phyloP scores from a whole-genome alignment of 2,329 filamentous ascomycete species.

The Cytospora leucostoma region DNA sequence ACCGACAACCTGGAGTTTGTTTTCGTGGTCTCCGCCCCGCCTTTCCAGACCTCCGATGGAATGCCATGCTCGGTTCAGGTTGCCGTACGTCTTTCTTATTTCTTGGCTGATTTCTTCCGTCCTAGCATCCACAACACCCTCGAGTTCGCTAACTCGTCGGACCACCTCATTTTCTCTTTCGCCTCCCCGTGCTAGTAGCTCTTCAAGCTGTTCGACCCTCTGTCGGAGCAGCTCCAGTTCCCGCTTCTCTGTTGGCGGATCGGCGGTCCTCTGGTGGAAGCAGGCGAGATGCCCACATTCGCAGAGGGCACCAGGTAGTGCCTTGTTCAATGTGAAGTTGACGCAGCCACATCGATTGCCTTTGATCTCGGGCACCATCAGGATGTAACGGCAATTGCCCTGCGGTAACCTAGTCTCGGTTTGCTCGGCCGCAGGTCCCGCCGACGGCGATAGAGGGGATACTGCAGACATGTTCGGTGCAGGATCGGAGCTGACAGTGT shows the following conservation, averaged over 20 bases:
- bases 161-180: slow-evolving; percentile 43
- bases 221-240: slow-evolving; percentile 51
- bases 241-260: slow-evolving; percentile 45
- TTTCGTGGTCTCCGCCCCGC: slow-evolving; percentile 41
- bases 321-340: slow-evolving; percentile 55
- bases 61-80: slow-evolving; percentile 56
- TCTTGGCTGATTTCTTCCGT: slow-evolving; percentile 54
- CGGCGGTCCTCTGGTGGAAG: slow-evolving; percentile 55
- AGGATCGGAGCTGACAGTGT: neutral
- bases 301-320: slow-evolving; percentile 56
- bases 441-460: slow-evolving; percentile 37
- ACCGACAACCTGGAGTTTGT: slow-evolving; percentile 42
- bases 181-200: slow-evolving; percentile 10
- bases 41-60: slow-evolving; percentile 49
- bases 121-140: slow-evolving; percentile 56
- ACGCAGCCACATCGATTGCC: slow-evolving; percentile 61
- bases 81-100: slow-evolving; percentile 56
- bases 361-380: slow-evolving; percentile 57
- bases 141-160: slow-evolving; percentile 50
- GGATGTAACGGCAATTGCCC: slow-evolving; percentile 61
- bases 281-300: slow-evolving; percentile 63
- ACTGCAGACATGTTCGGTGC: slow-evolving; percentile 32
- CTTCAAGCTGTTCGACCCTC: slow-evolving; percentile 35
- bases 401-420: slow-evolving; percentile 54
- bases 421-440: slow-evolving; percentile 32